Evolutionary conservation across 2,329 filamentous ascomycete genomes (phyloP).

Genomic region (Ceratocystis cacaofunesta): DNA sequence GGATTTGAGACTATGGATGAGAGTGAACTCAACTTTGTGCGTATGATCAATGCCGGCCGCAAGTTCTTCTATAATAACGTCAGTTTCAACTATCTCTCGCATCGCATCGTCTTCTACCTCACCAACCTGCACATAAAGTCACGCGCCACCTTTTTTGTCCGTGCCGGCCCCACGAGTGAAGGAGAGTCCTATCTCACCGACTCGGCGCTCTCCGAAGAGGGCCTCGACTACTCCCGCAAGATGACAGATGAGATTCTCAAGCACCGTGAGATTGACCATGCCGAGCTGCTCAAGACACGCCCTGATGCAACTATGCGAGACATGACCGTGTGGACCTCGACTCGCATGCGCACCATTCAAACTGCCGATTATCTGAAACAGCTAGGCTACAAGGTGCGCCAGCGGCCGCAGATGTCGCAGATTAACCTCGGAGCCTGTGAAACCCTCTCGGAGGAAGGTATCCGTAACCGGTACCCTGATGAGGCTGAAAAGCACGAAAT

Average conservation of each 20-base stretch:
- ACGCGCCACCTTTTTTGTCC: constrained; percentile 81
- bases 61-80: constrained; percentile 93
- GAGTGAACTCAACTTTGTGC: constrained; percentile 87
- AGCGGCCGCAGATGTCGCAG: constrained; percentile 92
- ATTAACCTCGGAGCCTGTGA: constrained; percentile 94
- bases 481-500: constrained; percentile 85
- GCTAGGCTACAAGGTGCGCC: constrained; percentile 70
- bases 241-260: constrained; percentile 74
- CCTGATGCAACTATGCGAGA: constrained; percentile 56
- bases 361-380: constrained; percentile 70
- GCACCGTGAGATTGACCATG: constrained; percentile 70
- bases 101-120: constrained; percentile 95
- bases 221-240: constrained; percentile 63
- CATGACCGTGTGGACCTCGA: constrained; percentile 89
- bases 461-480: constrained; percentile 70
- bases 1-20: constrained; percentile 96
- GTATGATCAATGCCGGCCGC: constrained; percentile 96
- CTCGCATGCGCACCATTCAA: constrained; percentile 74
- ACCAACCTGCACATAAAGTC: constrained; percentile 96
- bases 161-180: constrained; percentile 72
- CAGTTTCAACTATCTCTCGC: constrained; percentile 88
- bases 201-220: constrained; percentile 66
- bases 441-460: constrained; percentile 71
- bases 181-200: constrained; percentile 89
- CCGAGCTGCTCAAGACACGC: constrained; percentile 51